Conservation (phyloP, 129 eudicot genomes). For the Dittrichia graveolens region DNA sequence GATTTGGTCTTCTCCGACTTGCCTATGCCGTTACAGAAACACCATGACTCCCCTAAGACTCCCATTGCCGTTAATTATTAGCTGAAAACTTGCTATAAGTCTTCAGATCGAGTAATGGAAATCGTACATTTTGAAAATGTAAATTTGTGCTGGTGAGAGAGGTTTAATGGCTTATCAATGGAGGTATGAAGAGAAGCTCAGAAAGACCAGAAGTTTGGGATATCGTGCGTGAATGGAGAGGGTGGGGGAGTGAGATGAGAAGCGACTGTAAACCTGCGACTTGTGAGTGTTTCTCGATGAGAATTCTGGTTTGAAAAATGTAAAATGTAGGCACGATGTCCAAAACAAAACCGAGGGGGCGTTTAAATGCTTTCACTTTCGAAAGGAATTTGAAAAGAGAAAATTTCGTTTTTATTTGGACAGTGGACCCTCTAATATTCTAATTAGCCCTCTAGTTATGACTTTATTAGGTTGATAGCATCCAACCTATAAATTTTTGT, state of each 20-base stretch:
- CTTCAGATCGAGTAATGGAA: slow-evolving; percentile 39
- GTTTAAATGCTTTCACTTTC: slow-evolving; percentile 15
- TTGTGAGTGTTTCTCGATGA: slow-evolving; percentile 19
- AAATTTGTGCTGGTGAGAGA: not conserved
- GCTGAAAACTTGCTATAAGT: not conserved
- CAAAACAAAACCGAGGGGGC: not conserved
- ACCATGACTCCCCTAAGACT: slow-evolving; percentile 78
- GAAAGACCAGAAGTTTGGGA: slow-evolving; percentile 3
- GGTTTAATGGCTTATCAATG: slow-evolving; percentile 3
- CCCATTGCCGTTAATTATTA: slow-evolving; percentile 49
- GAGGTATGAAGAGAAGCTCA: slow-evolving; percentile 24
- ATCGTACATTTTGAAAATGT: not conserved
- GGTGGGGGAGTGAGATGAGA: not conserved
- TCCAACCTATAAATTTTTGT: no score
- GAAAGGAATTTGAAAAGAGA: not conserved
- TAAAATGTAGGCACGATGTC: slow-evolving; percentile 3
- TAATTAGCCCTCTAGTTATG: no score
- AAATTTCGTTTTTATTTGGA: no score
- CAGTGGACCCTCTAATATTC: no score
- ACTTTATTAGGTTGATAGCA: no score
- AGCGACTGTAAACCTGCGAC: not conserved
- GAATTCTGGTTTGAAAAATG: slow-evolving; percentile 17
- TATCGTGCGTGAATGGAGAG: not conserved
- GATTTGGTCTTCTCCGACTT: slow-evolving; percentile 88
- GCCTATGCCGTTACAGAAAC: slow-evolving; percentile 91